A percentile compares a stretch with the other conserved stretches of the same genome.
These are phyloP conservation scores for Blastocystis hominis DNA, from an alignment of 352 stramenopile species.

Conservation along the genomic window DNA sequence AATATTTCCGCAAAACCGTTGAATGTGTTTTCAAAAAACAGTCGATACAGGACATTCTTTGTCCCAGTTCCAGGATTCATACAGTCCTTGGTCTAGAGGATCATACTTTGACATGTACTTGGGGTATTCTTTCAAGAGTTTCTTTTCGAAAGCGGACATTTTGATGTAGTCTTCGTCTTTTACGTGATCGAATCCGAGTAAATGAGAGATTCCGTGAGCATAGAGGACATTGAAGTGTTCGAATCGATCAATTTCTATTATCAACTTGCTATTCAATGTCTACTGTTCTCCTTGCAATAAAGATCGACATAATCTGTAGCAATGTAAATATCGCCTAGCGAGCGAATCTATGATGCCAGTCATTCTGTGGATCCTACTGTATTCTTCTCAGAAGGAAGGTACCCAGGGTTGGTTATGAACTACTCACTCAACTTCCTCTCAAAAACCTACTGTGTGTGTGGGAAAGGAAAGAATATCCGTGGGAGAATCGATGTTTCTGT, in stretches of 20 bases:
- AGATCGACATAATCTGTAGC: background rate
- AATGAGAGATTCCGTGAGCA: conserved; percentile 47
- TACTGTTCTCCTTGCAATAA: conserved; percentile 40
- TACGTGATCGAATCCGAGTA: conserved; percentile 40
- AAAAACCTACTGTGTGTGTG: background rate
- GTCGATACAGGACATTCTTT: background rate
- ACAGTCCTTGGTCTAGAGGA: conserved; percentile 4
- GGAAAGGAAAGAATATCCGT: conserved; percentile 52
- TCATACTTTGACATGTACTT: conserved; percentile 39
- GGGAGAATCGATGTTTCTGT: conserved; percentile 24
- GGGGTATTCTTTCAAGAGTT: background rate
- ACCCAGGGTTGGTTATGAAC: background rate
- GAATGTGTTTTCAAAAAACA: background rate
- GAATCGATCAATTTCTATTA: background rate
- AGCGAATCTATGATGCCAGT: background rate
- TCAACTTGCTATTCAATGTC: background rate
- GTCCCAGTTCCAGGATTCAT: conserved; percentile 52
- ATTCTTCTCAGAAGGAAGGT: background rate
- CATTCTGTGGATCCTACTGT: background rate
- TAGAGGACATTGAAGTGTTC: conserved; percentile 40
- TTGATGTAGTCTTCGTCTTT: conserved; percentile 13
- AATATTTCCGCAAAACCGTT: background rate
- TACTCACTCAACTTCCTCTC: background rate
- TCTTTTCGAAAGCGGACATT: conserved; percentile 25
- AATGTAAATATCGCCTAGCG: conserved; percentile 38